A percentile compares a stretch with the other conserved stretches of the same genome.
Conservation (phyloP, 306 rosid species). For the Cotoneaster glaucophyllus region DNA sequence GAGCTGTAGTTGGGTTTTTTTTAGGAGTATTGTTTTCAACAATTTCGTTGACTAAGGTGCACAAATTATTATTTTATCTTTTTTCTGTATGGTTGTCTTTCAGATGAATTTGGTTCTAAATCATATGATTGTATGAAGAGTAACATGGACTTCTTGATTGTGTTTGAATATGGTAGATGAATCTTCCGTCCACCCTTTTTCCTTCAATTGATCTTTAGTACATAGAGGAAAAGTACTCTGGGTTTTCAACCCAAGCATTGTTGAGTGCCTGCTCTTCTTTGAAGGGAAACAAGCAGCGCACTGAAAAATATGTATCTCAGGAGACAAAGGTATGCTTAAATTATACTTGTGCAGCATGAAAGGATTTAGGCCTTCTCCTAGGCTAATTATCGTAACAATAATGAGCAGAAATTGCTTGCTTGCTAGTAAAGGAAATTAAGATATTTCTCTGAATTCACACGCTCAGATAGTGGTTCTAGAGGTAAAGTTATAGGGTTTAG, state of each 20-base stretch:
- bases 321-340: conserved; percentile 41
- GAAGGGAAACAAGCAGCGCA: conserved; percentile 27
- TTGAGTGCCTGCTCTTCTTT: conserved; percentile 62
- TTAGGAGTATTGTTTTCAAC: conserved; percentile 71
- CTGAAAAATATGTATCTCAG: conserved; percentile 10
- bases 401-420: conserved; percentile 3
- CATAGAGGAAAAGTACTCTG: conserved; percentile 61
- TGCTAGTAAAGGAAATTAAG: background rate
- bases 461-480: background rate
- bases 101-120: background rate
- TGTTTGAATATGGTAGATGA: conserved; percentile 44
- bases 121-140: background rate
- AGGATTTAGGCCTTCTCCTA: background rate
- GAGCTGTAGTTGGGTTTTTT: conserved; percentile 58
- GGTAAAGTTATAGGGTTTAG: no score
- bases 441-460: background rate
- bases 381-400: background rate
- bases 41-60: conserved; percentile 58
- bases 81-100: conserved; percentile 1
- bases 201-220: conserved; percentile 69
- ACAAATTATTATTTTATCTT: background rate
- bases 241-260: conserved; percentile 42
- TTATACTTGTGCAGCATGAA: background rate
- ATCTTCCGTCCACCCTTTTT: conserved; percentile 57
- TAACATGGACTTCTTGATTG: background rate